Evolutionary conservation across 2,329 filamentous ascomycete genomes (phyloP), one percentile per base, ranked within the genome.

Genomic region (Penicillium sp.): DNA sequence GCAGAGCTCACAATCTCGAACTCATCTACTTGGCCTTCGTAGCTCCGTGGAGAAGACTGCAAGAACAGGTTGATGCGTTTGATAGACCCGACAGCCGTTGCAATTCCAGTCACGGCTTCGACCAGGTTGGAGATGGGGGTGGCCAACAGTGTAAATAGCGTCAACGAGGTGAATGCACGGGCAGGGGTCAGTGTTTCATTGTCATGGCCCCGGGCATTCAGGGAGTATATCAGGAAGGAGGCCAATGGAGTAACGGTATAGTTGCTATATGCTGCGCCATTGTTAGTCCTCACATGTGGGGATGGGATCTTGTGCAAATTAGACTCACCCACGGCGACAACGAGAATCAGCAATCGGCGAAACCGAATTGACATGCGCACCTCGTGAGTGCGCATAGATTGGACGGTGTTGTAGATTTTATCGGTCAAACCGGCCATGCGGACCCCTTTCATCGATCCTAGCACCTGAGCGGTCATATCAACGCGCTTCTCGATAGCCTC

Each of bases 321-420:
- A 35, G 20, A 26, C 46, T 26, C 31, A 59, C 43, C 45, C 20
- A 49, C 35, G 53, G 39, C 35, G 54, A 45, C 46, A 18, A 49
- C 46, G 11, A 49, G 32, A n/a, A 37, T 37, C 34, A 37, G 34
- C 34, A 37, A 37, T 37, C 34, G 34, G 24, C 70, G 66, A 55
- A 70, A 76, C n/a, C 61, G 59, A 0, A 61, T 55, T 56, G 64
- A 69, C 2, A 61, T 53, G 1, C 38, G 50, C 0, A 78, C 58
- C 57, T 78, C 76, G 4, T 69, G 59, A 2, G 70, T 51, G 6
- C 76, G 70, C 22, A 76, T 55, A 1, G 54, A 57, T 50, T 77
- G 73, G 4, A 78, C 64, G 3, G 69, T 58, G 2, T 60, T 53
- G 20, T 65, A 63, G 1, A 76, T 57, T 5, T 68, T 56, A 16